Percentiles rank a stretch among this genome's conserved stretches.
These are phyloP conservation scores for Austropuccinia psidii DNA, from an alignment of 1,284 basidiomycete species.

Conservation along the genomic window DNA sequence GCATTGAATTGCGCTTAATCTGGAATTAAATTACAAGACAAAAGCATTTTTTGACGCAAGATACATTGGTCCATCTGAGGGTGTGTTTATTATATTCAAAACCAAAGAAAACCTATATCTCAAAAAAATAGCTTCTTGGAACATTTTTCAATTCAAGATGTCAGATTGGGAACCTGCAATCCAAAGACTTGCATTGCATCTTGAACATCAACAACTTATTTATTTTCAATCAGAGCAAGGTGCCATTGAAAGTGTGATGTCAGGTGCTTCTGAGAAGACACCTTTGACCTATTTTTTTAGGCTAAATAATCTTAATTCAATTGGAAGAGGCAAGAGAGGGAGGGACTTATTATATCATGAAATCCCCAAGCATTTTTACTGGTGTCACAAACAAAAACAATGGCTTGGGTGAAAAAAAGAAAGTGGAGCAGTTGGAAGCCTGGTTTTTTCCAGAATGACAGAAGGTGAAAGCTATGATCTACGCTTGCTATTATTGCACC, in stretches of 20 bases:
- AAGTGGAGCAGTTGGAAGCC: no score
- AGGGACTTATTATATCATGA: background rate
- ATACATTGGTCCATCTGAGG: background rate
- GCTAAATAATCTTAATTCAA: background rate
- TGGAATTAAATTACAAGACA: background rate
- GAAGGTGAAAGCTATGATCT: background rate
- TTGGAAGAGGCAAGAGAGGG: background rate
- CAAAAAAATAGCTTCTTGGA: background rate
- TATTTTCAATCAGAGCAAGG: constrained; percentile 42
- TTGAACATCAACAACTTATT: constrained; percentile 49
- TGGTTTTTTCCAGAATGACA: background rate
- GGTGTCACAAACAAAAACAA: background rate
- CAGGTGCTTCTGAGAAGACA: background rate
- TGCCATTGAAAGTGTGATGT: background rate
- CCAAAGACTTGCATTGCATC: constrained; percentile 42
- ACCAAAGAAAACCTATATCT: no score
- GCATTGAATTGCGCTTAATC: background rate
- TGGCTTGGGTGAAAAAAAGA: no score
- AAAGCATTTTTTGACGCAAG: background rate
- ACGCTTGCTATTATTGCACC: background rate
- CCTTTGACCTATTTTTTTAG: constrained; percentile 1
- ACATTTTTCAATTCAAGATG: background rate
- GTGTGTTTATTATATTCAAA: no score
- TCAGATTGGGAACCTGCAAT: background rate
- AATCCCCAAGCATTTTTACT: background rate